phyloP scores from a whole-genome alignment of 345 rosid species.

The Cochlearia excelsa region DNA sequence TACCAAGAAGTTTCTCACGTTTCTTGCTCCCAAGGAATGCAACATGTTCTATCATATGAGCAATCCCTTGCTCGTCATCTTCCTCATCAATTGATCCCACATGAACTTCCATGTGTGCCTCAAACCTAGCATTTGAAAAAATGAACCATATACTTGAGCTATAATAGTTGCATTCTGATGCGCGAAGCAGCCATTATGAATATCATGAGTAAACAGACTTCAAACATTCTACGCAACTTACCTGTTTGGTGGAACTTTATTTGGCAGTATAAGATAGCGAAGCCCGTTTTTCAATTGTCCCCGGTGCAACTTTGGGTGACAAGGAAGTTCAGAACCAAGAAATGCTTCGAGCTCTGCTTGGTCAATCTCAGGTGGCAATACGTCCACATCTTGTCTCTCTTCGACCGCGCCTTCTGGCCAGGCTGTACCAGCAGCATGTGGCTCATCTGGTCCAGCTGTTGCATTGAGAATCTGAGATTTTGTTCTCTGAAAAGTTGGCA shows the following conservation, averaged over 20 bases:
- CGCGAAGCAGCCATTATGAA: not conserved
- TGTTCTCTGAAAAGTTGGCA: slow-evolving; percentile 45
- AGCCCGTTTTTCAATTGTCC: slow-evolving; percentile 95
- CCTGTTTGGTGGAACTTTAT: slow-evolving; percentile 97
- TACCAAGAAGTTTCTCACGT: slow-evolving; percentile 97
- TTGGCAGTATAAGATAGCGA: slow-evolving; percentile 88
- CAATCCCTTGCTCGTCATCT: slow-evolving; percentile 99
- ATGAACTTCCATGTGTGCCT: slow-evolving; percentile 99
- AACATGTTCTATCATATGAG: slow-evolving; percentile 99
- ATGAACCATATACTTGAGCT: slow-evolving; percentile 19
- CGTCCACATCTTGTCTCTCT: slow-evolving; percentile 68
- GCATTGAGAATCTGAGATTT: slow-evolving; percentile 51
- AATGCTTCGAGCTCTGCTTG: slow-evolving; percentile 49
- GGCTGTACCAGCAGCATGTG: slow-evolving; percentile 85
- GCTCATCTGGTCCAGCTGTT: slow-evolving; percentile 94
- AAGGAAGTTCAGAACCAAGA: slow-evolving; percentile 69
- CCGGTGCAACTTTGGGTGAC: slow-evolving; percentile 80
- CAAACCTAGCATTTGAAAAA: slow-evolving; percentile 62
- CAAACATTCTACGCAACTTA: slow-evolving; percentile 22
- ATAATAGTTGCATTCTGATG: not conserved
- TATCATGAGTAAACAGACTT: not conserved
- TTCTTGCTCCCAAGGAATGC: slow-evolving; percentile 99
- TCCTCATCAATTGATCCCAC: slow-evolving; percentile 97
- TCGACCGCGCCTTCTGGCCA: slow-evolving; percentile 70
- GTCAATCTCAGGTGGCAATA: slow-evolving; percentile 49